Evolutionary conservation across 495 filamentous ascomycete genomes (phyloP), one percentile per base, ranked within the genome.

Genomic region (Tuber borchii): DNA sequence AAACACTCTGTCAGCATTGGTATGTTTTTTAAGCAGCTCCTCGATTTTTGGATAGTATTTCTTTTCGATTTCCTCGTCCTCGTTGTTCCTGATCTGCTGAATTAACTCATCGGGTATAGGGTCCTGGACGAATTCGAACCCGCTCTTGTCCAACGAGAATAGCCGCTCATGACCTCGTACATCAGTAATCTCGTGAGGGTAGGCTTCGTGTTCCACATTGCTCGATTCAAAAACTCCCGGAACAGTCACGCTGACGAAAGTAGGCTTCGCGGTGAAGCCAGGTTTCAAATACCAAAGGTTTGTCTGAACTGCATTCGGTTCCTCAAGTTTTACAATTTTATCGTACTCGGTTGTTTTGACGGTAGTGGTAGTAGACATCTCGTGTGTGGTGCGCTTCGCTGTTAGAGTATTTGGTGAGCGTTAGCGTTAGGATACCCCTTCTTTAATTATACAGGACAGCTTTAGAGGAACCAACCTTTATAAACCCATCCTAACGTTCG

Each of bases 61-160:
- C 26, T 14, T 34, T n/a, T 20, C 71, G 45, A 72, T 26, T 72
- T 44, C 45, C 45, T 40, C 34, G 4, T 42, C 39, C 22, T 46
- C 40, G 45, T n/a, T 43, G 31, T 31, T 40, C 42, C 39, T 34
- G n/a, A 31, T 46, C 9, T 46, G 34, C 34, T 43, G 71, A 31
- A 72, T 40, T 17, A 65, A 17, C 26, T 65, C 56, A 17, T 72
- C 45, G 22, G 42, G n/a, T 46, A 72, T 12, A n/a, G 45, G 5
- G 40, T 46, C 31, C 0, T 34, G 56, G 22, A 43, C 0, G 45
- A 72, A 43, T 34, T 72, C 71, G 45, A 72, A 45, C 17, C 71
- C 71, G 26, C 42, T 72, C 45, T 46, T 72, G 45, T 72, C 71
- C 42, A 72, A 72, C 42, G 71, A 42, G 39, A 72, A 72, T n/a